Evolutionary conservation across 768 basidiomycete species (phyloP), one percentile per base, ranked within the genome.

Genomic region (Phylloporus scabripes): DNA sequence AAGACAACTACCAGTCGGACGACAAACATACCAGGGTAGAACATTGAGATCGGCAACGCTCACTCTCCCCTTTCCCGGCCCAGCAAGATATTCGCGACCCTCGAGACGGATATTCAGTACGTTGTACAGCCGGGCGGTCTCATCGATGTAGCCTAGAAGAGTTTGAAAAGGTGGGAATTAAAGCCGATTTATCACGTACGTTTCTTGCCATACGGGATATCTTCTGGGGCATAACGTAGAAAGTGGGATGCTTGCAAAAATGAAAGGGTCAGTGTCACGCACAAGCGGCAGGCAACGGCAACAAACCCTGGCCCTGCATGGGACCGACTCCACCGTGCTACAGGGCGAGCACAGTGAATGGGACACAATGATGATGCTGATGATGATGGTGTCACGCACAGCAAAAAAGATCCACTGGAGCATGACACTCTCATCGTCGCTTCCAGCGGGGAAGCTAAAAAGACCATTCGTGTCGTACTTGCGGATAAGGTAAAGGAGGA

Each of bases 391-490:
- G 17, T 11, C 2, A 58, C 77, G 48, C 52, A 84, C 84, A n/a
- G 82, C 77, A 56, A 92, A 93, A 72, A 92, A 89, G 46, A 92
- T 81, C 92, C 90, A 94, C 60, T 90, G 89, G 24, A 89, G 60
- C 70, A 80, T 74, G 68, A 86, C 82, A 59, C 80, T 84, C 58
- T 83, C 81, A 29, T 82, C 73, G 38, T 86, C 73, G 11, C 64
- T 68, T 5, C 80, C 74, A 3, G 79, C 69, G n/a, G 84, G 75
- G 67, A 85, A 91, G 57, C 70, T 77, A 58, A 92, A 85, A 55
- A 78, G 75, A 63, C 75, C 68, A n/a, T 87, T 79, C 56, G 74
- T 82, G 67, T 95, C 92, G 60, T 85, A 92, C 60, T 85, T 80
- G 61, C 89, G 83, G 18, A 75, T 75, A 46, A 95, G 79, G 62